These are phyloP conservation scores for Cutaneotrichosporon arboriforme DNA, from an alignment of 1,284 basidiomycete species.

Conservation along the genomic window DNA sequence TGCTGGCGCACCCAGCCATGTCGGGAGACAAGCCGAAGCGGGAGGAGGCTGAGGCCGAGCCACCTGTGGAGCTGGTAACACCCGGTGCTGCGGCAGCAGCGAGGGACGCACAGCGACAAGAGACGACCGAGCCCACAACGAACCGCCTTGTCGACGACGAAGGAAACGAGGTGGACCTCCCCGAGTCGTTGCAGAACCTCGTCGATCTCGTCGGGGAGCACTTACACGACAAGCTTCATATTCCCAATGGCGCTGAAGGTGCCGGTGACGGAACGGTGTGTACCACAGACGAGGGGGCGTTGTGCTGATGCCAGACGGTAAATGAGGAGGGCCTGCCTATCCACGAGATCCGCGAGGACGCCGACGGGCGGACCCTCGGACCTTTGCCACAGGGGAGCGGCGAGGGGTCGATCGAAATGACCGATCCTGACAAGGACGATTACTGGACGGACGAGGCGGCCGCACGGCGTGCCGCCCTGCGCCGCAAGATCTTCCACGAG, in stretches of 20 bases:
- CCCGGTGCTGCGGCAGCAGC: not conserved
- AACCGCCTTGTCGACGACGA: not conserved
- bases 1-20: constrained; percentile 9
- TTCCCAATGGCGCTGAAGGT: constrained; percentile 4
- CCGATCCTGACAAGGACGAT: constrained; percentile 19
- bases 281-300: too few species aligned
- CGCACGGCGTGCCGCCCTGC: constrained; percentile 26
- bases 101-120: not conserved
- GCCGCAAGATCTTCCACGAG: constrained; percentile 30
- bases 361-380: constrained; percentile 31
- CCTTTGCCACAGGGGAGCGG: constrained; percentile 14
- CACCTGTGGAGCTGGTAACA: not conserved
- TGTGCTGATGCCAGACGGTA: constrained; percentile 8
- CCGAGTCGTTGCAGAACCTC: constrained; percentile 13
- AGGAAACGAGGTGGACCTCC: constrained; percentile 6
- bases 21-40: not conserved
- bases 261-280: too few species aligned
- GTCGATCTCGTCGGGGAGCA: constrained; percentile 19
- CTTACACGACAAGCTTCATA: constrained; percentile 11
- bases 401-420: constrained; percentile 8
- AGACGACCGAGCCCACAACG: not conserved
- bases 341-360: constrained; percentile 41
- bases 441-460: constrained; percentile 35
- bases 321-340: constrained; percentile 43
- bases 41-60: not conserved